These are phyloP conservation scores for Syzygium jambos DNA, from an alignment of 345 rosid genomes.

Conservation along the genomic window DNA sequence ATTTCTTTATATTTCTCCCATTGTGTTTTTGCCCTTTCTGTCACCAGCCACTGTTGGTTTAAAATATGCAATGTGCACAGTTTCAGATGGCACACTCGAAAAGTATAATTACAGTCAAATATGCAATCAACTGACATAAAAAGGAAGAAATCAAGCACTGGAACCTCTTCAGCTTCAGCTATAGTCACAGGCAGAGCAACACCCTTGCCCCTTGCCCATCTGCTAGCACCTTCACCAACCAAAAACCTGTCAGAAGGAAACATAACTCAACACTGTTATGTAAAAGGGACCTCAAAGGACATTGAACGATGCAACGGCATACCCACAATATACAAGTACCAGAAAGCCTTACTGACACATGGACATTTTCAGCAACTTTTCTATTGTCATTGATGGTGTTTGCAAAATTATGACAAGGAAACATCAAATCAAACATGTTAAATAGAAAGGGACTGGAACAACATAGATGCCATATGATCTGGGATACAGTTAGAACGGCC, in stretches of 20 bases:
- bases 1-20: conserved; percentile 67
- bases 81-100: neutral
- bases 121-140: neutral
- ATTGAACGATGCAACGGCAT: neutral
- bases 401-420: neutral
- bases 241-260: conserved; percentile 48
- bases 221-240: conserved; percentile 88
- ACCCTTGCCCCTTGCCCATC: conserved; percentile 72
- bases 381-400: neutral
- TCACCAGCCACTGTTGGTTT: conserved; percentile 71
- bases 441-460: neutral
- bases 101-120: neutral
- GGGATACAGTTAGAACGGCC: neutral
- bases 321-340: neutral
- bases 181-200: conserved; percentile 34
- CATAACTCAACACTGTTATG: neutral
- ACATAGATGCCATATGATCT: neutral
- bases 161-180: conserved; percentile 67
- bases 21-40: conserved; percentile 65
- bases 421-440: neutral
- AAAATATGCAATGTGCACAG: neutral
- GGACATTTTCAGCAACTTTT: neutral
- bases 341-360: neutral
- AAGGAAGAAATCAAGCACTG: neutral
- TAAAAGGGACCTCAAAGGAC: neutral